Percentiles rank a stretch among this genome's conserved stretches.
Evolutionary conservation across 768 basidiomycete genomes (phyloP).

Genomic region (Mycena alexandri): DNA sequence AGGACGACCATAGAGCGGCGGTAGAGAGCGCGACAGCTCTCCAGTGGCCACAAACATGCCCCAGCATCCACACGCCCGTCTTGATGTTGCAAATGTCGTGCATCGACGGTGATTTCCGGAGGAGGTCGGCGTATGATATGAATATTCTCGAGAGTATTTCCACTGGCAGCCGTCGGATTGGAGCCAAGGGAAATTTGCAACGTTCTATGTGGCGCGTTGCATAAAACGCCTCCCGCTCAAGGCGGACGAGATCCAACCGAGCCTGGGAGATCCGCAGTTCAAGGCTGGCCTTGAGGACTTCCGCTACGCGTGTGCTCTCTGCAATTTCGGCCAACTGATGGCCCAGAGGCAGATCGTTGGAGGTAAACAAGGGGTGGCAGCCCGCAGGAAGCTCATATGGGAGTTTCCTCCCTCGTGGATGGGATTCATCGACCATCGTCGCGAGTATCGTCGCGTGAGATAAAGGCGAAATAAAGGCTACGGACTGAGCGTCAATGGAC

Average conservation of each 20-base stretch:
- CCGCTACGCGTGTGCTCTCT: conserved; percentile 5
- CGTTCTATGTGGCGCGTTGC: conserved; percentile 14
- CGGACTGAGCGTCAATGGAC: too few relatives aligned
- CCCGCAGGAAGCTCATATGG: conserved; percentile 1
- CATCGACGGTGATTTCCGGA: not conserved
- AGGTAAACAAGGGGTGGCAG: not conserved
- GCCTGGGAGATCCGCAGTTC: conserved; percentile 8
- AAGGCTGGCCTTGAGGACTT: not conserved
- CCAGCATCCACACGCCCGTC: conserved; percentile 10
- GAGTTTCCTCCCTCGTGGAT: not conserved
- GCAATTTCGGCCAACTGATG: not conserved
- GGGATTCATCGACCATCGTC: too few relatives aligned
- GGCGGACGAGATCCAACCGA: conserved; percentile 15
- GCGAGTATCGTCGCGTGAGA: too few relatives aligned
- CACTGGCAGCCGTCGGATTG: conserved; percentile 17
- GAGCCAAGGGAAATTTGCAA: conserved; percentile 9
- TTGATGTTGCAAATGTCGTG: not conserved
- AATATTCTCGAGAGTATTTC: conserved; percentile 17
- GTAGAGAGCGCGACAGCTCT: conserved; percentile 17
- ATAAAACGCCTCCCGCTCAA: conserved; percentile 22
- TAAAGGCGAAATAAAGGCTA: too few relatives aligned
- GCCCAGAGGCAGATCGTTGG: not conserved
- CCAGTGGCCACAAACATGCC: conserved; percentile 22
- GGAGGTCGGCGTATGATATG: conserved; percentile 5
- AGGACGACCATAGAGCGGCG: conserved; percentile 1